phyloP scores from a whole-genome alignment of 176 grass and related monocot genomes.

The Juncus effusus region DNA sequence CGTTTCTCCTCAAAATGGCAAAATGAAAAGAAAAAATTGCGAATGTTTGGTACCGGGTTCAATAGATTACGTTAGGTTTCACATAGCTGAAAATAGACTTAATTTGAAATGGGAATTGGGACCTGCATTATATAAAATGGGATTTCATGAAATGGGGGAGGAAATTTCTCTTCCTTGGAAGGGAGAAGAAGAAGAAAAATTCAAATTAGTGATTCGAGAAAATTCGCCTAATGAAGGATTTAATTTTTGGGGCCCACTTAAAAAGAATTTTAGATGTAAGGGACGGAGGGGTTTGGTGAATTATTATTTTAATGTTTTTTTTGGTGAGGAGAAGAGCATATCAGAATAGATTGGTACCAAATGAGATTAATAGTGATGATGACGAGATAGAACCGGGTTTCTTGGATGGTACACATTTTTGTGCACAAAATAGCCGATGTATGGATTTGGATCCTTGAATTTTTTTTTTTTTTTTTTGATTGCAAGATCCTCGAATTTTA shows the following conservation, averaged over 20 bases:
- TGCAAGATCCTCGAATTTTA: too few species aligned
- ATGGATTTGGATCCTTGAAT: constrained; percentile 63
- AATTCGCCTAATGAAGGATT: constrained; percentile 45
- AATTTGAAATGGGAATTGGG: constrained; percentile 48
- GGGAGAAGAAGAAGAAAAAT: constrained; percentile 55
- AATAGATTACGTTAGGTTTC: constrained; percentile 43
- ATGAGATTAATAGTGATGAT: constrained; percentile 77
- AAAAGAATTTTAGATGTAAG: constrained; percentile 39
- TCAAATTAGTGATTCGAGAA: constrained; percentile 40
- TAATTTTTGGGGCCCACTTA: constrained; percentile 51
- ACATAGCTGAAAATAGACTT: constrained; percentile 44
- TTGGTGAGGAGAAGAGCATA: constrained; percentile 66
- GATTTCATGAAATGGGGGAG: constrained; percentile 80
- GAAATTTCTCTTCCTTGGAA: constrained; percentile 85
- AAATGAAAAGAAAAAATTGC: constrained; percentile 23
- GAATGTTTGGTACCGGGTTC: constrained; percentile 34
- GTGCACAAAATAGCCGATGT: constrained; percentile 50
- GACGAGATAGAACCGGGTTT: constrained; percentile 58
- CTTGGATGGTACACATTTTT: constrained; percentile 44
- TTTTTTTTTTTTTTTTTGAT: too few species aligned
- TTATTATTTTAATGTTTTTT: constrained; percentile 92
- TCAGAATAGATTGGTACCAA: constrained; percentile 62
- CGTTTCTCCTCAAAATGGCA: background rate
- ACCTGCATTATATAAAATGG: constrained; percentile 62
- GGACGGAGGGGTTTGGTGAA: constrained; percentile 55